These are phyloP conservation scores for Phyllosticta citrichinensis DNA, from an alignment of 2,329 filamentous ascomycete species.

Conservation along the genomic window DNA sequence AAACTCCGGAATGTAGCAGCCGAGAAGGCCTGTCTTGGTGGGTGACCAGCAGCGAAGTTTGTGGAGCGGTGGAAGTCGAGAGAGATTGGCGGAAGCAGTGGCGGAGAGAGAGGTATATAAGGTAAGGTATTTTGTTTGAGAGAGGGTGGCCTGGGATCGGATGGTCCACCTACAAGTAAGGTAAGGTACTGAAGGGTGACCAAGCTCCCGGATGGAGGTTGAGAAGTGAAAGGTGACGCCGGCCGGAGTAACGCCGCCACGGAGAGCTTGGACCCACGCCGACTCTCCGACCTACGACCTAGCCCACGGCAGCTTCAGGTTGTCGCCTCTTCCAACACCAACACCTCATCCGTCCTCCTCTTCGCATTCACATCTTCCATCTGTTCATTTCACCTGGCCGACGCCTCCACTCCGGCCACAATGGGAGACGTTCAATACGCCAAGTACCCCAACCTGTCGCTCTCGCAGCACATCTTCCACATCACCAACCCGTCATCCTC, in stretches of 20 bases:
- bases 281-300: constrained; percentile 2
- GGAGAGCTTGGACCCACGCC: constrained; percentile 2
- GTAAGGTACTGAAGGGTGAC: neutral
- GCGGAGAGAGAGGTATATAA: neutral
- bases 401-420: constrained; percentile 14
- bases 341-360: constrained; percentile 12
- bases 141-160: neutral
- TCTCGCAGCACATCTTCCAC: constrained; percentile 79
- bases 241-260: constrained; percentile 4
- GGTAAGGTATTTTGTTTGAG: neutral
- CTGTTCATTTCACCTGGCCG: neutral
- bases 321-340: constrained; percentile 10
- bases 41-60: neutral
- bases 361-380: neutral
- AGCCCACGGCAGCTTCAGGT: neutral
- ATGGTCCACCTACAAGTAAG: neutral
- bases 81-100: neutral
- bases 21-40: neutral
- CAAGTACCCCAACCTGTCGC: constrained; percentile 70
- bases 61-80: neutral
- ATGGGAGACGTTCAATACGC: constrained; percentile 77
- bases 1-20: neutral
- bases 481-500: constrained; percentile 70
- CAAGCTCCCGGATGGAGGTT: neutral
- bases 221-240: neutral